Evolutionary conservation across 768 basidiomycete species (phyloP), one percentile per base, ranked within the genome.

Genomic region (Cytidiella melzeri): DNA sequence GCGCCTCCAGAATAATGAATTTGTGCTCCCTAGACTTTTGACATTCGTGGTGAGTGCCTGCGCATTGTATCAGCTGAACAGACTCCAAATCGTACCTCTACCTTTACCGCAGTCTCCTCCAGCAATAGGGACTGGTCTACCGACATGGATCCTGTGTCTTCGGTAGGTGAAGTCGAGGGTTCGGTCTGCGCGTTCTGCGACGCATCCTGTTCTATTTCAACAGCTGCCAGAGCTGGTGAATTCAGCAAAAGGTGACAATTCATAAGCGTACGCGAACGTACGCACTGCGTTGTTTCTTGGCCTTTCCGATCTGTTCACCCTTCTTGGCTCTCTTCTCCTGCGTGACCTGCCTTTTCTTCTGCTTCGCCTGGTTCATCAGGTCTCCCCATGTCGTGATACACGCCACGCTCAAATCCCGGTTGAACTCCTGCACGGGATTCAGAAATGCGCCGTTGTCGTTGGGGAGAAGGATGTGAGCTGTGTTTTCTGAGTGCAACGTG

Each of bases 401-500:
- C 19, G 92, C 91, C 38, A 97, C 83, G 55, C 89, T 92, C 41
- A 91, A 66, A 68, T 99, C 96, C 34, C 96, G 77, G 69, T 99
- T 99, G 74, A 96, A 99, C 66, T 99, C 92, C 63, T 99, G 96
- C 11, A 97, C 86, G 5, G 96, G 95, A 63, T 99, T 99, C 52
- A 98, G 69, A 66, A 99, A 99, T 2, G 94, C 91, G 50, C 88
- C 86, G 54, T 91, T 87, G 47, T 69, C 69, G 41, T 77, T 73
- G 4, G 84, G 80, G 20, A 93, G 72, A 48, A 96, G 75, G 61
- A 97, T 87, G 60, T 79, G 81, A 0, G 88, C 79, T 2, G 77
- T 82, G 64, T 89, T 91, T 69, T 92, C 89, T 7, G 81, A 83
- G 67, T 92, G 85, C 51, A 92, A 71, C 10, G 76, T 79, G 66